A percentile compares a stretch with the other conserved stretches of the same genome.
phyloP scores from a whole-genome alignment of 202 grass and related monocot species.

The Panicum virgatum region DNA sequence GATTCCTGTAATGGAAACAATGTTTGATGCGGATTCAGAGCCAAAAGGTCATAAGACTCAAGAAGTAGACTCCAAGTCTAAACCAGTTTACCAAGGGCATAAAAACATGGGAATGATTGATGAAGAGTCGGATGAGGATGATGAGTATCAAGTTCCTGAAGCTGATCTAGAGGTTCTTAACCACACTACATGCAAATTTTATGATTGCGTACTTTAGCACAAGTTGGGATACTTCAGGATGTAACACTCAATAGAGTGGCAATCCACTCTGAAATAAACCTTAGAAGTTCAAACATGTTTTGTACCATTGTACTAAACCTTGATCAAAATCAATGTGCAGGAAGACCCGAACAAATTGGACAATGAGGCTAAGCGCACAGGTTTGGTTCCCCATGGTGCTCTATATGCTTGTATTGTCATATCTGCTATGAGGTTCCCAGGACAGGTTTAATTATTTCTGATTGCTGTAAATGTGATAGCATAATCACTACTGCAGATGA shows the following conservation, averaged over 20 bases:
- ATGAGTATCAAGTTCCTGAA: slow-evolving; percentile 83
- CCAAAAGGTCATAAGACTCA: slow-evolving; percentile 49
- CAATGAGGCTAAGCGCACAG: slow-evolving; percentile 57
- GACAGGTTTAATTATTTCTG: slow-evolving; percentile 7
- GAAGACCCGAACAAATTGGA: slow-evolving; percentile 44
- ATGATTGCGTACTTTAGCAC: background rate
- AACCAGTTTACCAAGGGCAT: slow-evolving; percentile 34
- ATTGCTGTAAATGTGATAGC: background rate
- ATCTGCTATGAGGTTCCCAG: background rate
- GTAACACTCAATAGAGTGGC: background rate
- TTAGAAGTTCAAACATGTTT: background rate
- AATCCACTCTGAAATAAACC: background rate
- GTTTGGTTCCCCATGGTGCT: slow-evolving; percentile 34
- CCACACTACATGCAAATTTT: background rate
- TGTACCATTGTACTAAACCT: slow-evolving; percentile 18
- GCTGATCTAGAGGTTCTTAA: slow-evolving; percentile 59
- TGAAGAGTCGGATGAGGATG: slow-evolving; percentile 90
- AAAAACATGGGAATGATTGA: slow-evolving; percentile 60
- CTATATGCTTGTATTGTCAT: slow-evolving; percentile 15
- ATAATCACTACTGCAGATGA: slow-evolving; percentile 51
- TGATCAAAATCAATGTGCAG: slow-evolving; percentile 52
- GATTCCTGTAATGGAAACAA: slow-evolving; percentile 78
- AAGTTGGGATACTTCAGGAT: background rate
- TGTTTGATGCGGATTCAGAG: slow-evolving; percentile 44
- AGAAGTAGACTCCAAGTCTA: slow-evolving; percentile 46